phyloP scores from a whole-genome alignment of 345 rosid genomes.

The Salix caprea region DNA sequence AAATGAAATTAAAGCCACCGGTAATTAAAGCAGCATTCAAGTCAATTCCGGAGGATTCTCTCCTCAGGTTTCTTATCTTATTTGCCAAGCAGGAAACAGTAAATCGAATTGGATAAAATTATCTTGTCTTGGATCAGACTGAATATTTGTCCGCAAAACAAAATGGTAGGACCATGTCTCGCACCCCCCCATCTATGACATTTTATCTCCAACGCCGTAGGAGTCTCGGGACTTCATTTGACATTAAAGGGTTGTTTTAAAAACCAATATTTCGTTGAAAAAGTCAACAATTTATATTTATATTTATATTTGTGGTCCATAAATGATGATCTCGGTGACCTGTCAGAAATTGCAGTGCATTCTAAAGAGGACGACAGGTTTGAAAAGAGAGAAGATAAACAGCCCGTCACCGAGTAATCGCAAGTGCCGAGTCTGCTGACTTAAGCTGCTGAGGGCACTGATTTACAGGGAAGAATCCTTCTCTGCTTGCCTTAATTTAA shows the following conservation, averaged over 20 bases:
- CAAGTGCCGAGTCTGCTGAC: not conserved
- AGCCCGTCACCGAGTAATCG: not conserved
- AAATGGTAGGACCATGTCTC: not conserved
- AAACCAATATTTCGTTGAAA: not conserved
- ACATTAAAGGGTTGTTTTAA: not conserved
- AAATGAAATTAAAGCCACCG: not conserved
- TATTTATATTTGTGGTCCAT: not conserved
- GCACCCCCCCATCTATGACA: not conserved
- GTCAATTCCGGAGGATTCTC: not conserved
- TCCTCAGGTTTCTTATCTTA: not conserved
- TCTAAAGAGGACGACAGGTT: not conserved
- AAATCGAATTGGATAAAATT: no score
- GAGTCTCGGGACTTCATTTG: not conserved
- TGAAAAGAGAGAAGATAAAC: not conserved
- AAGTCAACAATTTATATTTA: not conserved
- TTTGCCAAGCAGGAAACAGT: not conserved
- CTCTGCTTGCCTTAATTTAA: conserved; percentile 41
- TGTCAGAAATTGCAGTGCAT: not conserved
- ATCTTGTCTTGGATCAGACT: not conserved
- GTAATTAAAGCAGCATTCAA: not conserved
- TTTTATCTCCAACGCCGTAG: not conserved
- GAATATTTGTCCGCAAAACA: not conserved
- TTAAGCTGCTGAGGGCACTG: conserved; percentile 24
- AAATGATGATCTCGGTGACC: not conserved
- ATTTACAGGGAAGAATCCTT: conserved; percentile 56